These are phyloP conservation scores for Craterostigma plantagineum DNA, from an alignment of 257 asterid species.

Conservation along the genomic window DNA sequence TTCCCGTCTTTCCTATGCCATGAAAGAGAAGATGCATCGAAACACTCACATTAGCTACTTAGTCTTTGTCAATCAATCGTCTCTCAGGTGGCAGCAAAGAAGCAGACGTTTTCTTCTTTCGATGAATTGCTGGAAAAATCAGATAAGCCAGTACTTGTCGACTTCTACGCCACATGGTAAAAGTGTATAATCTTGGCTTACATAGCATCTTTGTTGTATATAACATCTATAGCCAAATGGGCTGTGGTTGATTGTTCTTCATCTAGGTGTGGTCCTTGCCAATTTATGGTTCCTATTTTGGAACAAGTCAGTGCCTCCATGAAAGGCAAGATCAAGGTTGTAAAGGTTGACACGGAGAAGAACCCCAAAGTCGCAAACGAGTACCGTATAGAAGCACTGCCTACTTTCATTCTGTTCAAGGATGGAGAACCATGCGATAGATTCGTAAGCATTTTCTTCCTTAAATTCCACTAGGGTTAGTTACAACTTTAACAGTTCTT, in stretches of 20 bases:
- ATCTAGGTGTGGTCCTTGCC: conserved; percentile 98
- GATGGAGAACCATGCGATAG: conserved; percentile 77
- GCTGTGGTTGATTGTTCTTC: conserved; percentile 2
- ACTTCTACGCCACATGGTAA: conserved; percentile 97
- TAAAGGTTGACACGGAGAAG: conserved; percentile 87
- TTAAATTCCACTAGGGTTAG: too few relatives aligned
- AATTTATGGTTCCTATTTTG: conserved; percentile 81
- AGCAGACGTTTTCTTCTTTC: conserved; percentile 62
- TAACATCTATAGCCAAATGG: neutral
- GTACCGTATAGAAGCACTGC: conserved; percentile 74
- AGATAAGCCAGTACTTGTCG: conserved; percentile 82
- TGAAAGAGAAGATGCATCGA: too few relatives aligned
- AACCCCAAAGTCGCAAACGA: conserved; percentile 62
- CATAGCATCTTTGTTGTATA: neutral
- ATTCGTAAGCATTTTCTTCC: conserved; percentile 58
- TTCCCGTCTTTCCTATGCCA: too few relatives aligned
- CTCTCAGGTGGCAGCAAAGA: conserved; percentile 71
- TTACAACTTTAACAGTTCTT: too few relatives aligned
- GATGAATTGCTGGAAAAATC: conserved; percentile 63
- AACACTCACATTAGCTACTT: too few relatives aligned
- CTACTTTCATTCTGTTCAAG: conserved; percentile 78
- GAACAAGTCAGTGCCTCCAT: conserved; percentile 47
- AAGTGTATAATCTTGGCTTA: neutral
- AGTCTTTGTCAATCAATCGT: conserved; percentile 1
- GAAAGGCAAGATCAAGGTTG: conserved; percentile 65